These are phyloP conservation scores for Jimgerdemannia lactiflua DNA, from an alignment of 192 early-diverging fungal species.

Conservation along the genomic window DNA sequence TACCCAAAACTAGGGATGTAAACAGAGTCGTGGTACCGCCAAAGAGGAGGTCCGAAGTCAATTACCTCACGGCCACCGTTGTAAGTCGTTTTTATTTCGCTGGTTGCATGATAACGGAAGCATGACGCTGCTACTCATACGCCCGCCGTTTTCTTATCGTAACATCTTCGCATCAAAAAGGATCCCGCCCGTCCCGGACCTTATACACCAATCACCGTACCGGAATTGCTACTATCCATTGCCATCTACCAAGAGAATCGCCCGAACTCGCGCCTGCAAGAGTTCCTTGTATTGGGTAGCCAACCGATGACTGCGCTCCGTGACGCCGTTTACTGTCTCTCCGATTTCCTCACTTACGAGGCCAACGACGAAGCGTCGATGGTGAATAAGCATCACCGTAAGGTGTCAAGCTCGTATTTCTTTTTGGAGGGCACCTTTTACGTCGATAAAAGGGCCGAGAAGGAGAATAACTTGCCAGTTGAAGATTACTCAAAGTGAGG, in stretches of 20 bases:
- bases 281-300: slow-evolving; percentile 64
- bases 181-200: background rate
- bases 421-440: slow-evolving; percentile 79
- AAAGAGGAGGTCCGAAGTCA: slow-evolving; percentile 1
- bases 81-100: slow-evolving; percentile 3
- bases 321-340: slow-evolving; percentile 68
- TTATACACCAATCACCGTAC: slow-evolving; percentile 6
- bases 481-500: background rate
- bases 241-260: slow-evolving; percentile 59
- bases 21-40: background rate
- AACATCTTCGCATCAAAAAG: too few species aligned
- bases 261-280: slow-evolving; percentile 52
- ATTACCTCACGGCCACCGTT: background rate
- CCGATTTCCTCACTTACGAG: slow-evolving; percentile 57
- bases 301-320: slow-evolving; percentile 65
- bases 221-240: slow-evolving; percentile 54
- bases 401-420: slow-evolving; percentile 51
- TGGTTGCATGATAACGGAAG: background rate
- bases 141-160: too few species aligned
- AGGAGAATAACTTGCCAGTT: slow-evolving; percentile 21
- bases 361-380: slow-evolving; percentile 8
- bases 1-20: background rate
- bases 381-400: slow-evolving; percentile 48
- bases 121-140: background rate
- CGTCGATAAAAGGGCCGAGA: slow-evolving; percentile 58